Base-by-base conservation (phyloP, 1,139 yeast species). In the Sugiyamaella japonica region DNA sequence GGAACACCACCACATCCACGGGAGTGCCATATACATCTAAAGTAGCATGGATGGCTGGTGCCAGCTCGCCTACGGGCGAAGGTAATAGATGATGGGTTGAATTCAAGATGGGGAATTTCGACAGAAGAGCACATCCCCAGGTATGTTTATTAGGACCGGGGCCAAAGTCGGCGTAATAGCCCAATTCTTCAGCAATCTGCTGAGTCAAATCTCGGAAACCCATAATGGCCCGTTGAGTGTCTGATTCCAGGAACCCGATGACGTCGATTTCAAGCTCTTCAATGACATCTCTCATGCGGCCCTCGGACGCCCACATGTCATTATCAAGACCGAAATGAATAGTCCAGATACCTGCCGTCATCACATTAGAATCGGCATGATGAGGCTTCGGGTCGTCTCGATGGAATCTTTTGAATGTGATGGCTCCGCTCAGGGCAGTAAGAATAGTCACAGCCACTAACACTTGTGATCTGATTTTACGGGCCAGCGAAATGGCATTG, bases 141-240 rank as follows among this genome's bases (percentile, higher is more conserved):
- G 99, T 93, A 72, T 93, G 98, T 71, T 91, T 87, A 70, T 90
- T 89, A 56, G 99, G 97, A 12, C 98, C 97, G 3, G 99, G 99
- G 12, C 99, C 99, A 67, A 84, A 93, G 71, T 93, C 99, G 23
- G 85, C 91, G 69, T 91, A 93, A 93, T 89, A 89, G 36, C 91
- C 93, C 63, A 93, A 78, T 63, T 91, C 97, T 71, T 90, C 96
- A 0, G 97, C 97, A 59, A 93, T 76, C 59, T 84, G 84, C 72
- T 89, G 97, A 0, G 98, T 90, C 67, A 93, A 76, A 66, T 93
- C 99, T 66, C 99, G 81, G 73, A 90, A 89, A 46, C 99, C 99
- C 79, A 95, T 95, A 57, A 91, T 87, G 56, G 90, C 83, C 63
- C 97, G 81, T 73, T 93, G 96, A 4, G 97, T 91, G 66, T 93